Evolutionary conservation across 306 rosid species (phyloP), one percentile per base, ranked within the genome.

Genomic region (Gleditsia sinensis): DNA sequence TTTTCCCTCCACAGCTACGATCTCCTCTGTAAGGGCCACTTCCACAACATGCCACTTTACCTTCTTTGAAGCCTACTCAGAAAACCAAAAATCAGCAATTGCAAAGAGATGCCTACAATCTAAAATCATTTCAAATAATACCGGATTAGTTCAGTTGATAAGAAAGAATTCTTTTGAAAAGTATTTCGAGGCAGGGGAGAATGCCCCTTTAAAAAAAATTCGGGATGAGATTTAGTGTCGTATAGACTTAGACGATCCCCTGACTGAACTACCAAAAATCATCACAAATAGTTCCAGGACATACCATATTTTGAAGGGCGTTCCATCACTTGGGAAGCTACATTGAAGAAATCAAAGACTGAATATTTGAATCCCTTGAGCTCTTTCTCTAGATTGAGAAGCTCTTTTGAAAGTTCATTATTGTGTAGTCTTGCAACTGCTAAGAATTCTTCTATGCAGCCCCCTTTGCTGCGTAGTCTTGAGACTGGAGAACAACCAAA

Each of bases 291-390:
- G n/a, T n/a, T n/a, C 16, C 3, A 20, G 30, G 48, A 16, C 17
- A 1, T 57, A 78, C 82, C 82, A 64, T 63, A 72, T 64, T 64
- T 82, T 21, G 81, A 45, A 75, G 96, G 89, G 48, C 70, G 1
- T 0, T 56, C 25, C 1, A 70, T n/a, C 42, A 81, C 73, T 54
- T 73, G 53, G 12, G 34, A 9, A 0, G 30, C 3, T 60, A 56
- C 12, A 66, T 4, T 28, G 16, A 75, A 69, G 2, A 58, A 45
- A 74, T 88, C 76, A 2, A 24, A 36, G 5, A 68, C 4, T 6
- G 92, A 83, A 65, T 82, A 85, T 55, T 78, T 83, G 76, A 90
- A 82, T 46, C 87, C 86, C 45, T 23, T 2, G 39, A 82, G 89
- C 33, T 75, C 36, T 37, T 39, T 57, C 32, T 81, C 39, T 36